phyloP scores from a whole-genome alignment of 2,329 filamentous ascomycete species.

The Talaromyces sp. region DNA sequence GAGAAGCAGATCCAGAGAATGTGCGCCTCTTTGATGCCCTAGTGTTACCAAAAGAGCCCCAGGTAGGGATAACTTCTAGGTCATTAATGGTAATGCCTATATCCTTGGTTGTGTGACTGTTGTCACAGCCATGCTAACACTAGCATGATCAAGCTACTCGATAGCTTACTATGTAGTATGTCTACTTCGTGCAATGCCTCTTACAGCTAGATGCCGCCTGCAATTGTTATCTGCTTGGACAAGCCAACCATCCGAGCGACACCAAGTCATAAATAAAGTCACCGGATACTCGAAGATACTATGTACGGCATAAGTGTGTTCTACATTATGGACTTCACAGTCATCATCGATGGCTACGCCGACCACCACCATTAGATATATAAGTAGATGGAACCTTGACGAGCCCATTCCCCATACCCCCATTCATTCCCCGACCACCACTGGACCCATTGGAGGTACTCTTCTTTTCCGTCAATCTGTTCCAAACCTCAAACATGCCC shows the following conservation, averaged over 20 bases:
- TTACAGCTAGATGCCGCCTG: no score
- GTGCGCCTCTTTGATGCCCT: no score
- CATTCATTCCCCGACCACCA: background rate
- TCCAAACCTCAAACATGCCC: constrained; percentile 82
- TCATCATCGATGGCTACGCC: constrained; percentile 13
- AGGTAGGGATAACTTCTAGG: no score
- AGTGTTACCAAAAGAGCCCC: no score
- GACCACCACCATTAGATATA: constrained; percentile 14
- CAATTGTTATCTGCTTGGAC: no score
- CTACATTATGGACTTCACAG: background rate
- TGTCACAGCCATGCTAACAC: no score
- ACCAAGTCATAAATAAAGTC: no score
- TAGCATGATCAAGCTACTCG: no score
- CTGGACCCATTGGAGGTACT: constrained; percentile 15
- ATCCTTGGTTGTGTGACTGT: no score
- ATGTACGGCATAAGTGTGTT: background rate
- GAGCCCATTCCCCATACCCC: constrained; percentile 3
- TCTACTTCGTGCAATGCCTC: no score
- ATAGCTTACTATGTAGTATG: no score
- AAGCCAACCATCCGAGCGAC: background rate
- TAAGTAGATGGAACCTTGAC: constrained; percentile 13
- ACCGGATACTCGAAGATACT: background rate
- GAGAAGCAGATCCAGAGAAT: background rate
- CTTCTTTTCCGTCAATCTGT: constrained; percentile 56
- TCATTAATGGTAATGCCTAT: no score